Base-by-base conservation (phyloP, 169 alveolate genomes). In the Cryptosporidium felis region DNA sequence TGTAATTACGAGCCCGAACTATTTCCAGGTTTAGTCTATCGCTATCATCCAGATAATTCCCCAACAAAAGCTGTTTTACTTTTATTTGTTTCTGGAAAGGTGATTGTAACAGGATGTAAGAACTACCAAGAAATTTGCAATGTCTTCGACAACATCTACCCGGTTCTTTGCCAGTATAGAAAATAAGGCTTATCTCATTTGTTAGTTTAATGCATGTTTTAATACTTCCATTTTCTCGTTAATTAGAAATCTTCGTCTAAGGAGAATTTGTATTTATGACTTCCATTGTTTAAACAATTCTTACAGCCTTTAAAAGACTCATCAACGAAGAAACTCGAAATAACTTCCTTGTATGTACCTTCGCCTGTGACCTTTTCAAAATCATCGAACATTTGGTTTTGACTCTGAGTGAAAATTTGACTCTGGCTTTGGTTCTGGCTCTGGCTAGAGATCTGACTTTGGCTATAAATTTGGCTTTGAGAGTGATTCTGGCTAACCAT, bases 71-170 rank as follows among this genome's bases (percentile, higher is more conserved):
- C 99, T 3, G 99, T 97, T 26, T 80, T 97, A 30, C 91, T 98
- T 45, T 93, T 98, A 36, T 98, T 98, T 89, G 99, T 97, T 30
- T 95, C 99, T 40, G 99, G 99, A 51, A 98, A 97, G 91, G 96
- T 98, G 46, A 99, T 97, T 38, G 93, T 98, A 45, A 98, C 99
- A 14, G 99, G 99, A 2, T 98, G 99, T 74, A 97, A 96, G 65
- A 96, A 94, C 3, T 91, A 95, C 53, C 94, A 94, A 41, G 97
- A 96, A 63, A 93, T 97, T 4, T 88, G 93, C 62, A 80, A 90
- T 32, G 98, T 97, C 32, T 97, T 93, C 90, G 88, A 93, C 14
- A 93, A 93, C 26, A 97, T 97, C 45, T 91, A 93, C 51, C 98
- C 98, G 2, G 95, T 96, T 26, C 81, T 97, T 56, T 63, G 91